Evolutionary conservation across 805 yeast species (phyloP), one percentile per base, ranked within the genome.

Genomic region (Yarrowia porcina): DNA sequence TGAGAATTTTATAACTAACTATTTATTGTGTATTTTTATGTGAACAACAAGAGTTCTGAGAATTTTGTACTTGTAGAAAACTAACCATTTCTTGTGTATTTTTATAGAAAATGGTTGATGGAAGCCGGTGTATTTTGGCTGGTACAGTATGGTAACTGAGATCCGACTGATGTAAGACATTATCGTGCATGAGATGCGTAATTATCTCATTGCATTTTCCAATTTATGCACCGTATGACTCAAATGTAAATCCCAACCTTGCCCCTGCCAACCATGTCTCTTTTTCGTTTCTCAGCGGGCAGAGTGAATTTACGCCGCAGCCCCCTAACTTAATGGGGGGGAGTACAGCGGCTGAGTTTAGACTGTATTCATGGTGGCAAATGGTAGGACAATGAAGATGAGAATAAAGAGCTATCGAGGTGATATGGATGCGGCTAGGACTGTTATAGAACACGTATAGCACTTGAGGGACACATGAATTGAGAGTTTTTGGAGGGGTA

Each of bases 21-120:
- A 33, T 49, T 49, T 49, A 49, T 49, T 49, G 57, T 49, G 39
- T 33, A 33, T 33, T 47, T 13, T 47, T 20, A 47, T 13, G 12
- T 6, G 4, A 21, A 17, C n/a, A n/a, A n/a, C n/a, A n/a, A n/a
- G n/a, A 21, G 10, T 27, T 23, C 11, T 15, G 47, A 23, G 47
- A 17, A 28, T 45, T 45, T 30, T 45, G 25, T 45, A 45, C 17
- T 7, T 32, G 35, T 32, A 32, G 13, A 13, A n/a, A n/a, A n/a
- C n/a, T n/a, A n/a, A n/a, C n/a, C n/a, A n/a, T n/a, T n/a, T n/a
- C n/a, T n/a, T n/a, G n/a, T n/a, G n/a, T n/a, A n/a, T n/a, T n/a
- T n/a, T n/a, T n/a, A n/a, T n/a, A n/a, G n/a, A n/a, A n/a, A n/a
- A n/a, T n/a, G n/a, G n/a, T n/a, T n/a, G n/a, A n/a, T n/a, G n/a